Conservation (phyloP, 31 red algal species). For the Asparagopsis taxiformis region DNA sequence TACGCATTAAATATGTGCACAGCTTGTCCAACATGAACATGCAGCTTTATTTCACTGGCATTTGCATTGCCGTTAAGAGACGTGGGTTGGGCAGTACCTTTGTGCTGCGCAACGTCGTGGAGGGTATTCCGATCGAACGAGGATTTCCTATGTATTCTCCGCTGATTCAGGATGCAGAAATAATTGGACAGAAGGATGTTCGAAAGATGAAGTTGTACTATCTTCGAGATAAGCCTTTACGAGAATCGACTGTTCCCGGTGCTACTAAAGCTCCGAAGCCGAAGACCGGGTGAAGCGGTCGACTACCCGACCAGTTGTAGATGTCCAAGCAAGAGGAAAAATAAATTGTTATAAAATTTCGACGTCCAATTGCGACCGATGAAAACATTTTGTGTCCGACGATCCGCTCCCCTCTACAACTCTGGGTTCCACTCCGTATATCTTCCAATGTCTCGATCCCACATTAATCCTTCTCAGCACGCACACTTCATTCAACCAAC, state of each 20-base stretch:
- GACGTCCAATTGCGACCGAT: no score
- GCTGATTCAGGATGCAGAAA: constrained; percentile 23
- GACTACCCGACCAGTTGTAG: no score
- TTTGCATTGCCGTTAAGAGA: constrained; percentile 22
- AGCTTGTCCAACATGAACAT: background rate
- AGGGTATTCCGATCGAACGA: constrained; percentile 64
- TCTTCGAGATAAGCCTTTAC: constrained; percentile 45
- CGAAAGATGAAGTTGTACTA: constrained; percentile 55
- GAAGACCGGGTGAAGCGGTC: background rate
- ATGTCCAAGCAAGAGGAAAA: no score
- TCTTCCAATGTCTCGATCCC: no score
- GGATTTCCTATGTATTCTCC: constrained; percentile 40
- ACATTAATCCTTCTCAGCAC: no score
- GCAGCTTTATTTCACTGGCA: constrained; percentile 42
- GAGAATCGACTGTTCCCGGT: constrained; percentile 23
- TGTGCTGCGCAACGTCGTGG: constrained; percentile 64
- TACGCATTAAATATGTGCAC: constrained; percentile 35
- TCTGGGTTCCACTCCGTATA: no score
- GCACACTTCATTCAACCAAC: no score
- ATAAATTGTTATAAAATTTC: no score
- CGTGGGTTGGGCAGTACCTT: constrained; percentile 29
- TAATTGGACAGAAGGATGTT: constrained; percentile 18
- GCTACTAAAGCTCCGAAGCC: constrained; percentile 6
- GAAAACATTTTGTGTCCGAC: no score
- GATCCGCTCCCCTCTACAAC: no score